phyloP scores from a whole-genome alignment of 140 eudicot genomes.

The Oenanthe javanica region DNA sequence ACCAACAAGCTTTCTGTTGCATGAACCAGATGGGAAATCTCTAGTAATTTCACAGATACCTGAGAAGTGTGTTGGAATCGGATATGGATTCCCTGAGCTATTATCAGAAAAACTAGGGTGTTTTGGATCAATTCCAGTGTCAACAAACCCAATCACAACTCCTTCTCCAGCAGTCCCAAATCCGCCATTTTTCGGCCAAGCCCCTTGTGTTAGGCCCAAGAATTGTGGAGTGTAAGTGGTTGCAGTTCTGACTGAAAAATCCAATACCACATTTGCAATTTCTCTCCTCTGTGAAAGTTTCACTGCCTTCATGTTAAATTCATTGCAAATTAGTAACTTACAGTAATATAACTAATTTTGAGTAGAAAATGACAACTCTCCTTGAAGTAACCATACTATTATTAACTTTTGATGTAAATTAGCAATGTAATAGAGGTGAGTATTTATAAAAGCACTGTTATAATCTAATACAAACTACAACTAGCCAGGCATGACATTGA shows the following conservation, averaged over 20 bases:
- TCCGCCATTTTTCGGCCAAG: constrained; percentile 89
- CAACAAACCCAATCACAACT: constrained; percentile 82
- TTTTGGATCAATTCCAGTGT: constrained; percentile 83
- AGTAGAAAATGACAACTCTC: not conserved
- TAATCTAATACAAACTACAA: not conserved
- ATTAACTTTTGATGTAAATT: not conserved
- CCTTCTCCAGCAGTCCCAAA: constrained; percentile 88
- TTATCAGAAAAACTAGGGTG: constrained; percentile 79
- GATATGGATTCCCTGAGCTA: constrained; percentile 44
- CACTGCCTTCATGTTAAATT: constrained; percentile 50
- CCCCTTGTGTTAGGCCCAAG: constrained; percentile 89
- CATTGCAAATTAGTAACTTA: constrained; percentile 4
- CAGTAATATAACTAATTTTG: not conserved
- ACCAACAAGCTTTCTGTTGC: constrained; percentile 93
- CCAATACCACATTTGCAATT: constrained; percentile 76
- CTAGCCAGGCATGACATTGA: not conserved
- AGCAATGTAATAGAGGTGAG: not conserved
- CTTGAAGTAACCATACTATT: not conserved
- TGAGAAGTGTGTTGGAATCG: constrained; percentile 68
- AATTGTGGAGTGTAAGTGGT: constrained; percentile 95
- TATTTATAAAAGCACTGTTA: not conserved
- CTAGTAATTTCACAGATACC: constrained; percentile 92
- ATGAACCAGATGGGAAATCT: constrained; percentile 95
- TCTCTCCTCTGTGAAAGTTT: constrained; percentile 65
- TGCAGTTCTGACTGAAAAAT: constrained; percentile 79